Base-by-base conservation (phyloP, 768 basidiomycete genomes). In the Kondoa malvinella region DNA sequence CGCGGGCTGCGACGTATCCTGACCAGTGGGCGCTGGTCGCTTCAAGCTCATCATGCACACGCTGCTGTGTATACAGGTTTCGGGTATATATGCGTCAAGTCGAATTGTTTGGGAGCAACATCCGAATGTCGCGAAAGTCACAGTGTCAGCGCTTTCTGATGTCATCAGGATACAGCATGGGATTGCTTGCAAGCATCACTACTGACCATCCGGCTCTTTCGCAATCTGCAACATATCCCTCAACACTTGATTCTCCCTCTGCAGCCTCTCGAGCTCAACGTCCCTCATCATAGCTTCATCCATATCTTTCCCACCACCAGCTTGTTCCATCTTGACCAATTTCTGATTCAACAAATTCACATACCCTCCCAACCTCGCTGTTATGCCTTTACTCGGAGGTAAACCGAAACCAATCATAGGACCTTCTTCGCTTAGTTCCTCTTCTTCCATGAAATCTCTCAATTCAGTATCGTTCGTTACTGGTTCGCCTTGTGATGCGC, bases 201-300 rank as follows among this genome's bases (percentile, higher is more conserved):
- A 50, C 58, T 4, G 58, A 26, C 15, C 50, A 40, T 33, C 34
- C 31, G 56, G 65, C 14, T 56, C 34, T 21, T 56, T 34, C 12
- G 26, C n/a, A 57, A 97, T 90, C 21, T 83, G 84, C 59, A 99
- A 79, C 77, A 87, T 76, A 73, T 81, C 81, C 63, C 94, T 81
- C 63, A 99, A 78, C 67, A 84, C 81, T 57, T 83, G 82, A 75
- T 99, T 99, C 78, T 97, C 94, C 63, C 79, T 79, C 76, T 87
- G 86, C 57, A 99, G 78, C 62, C 92, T 82, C 12, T 81, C 74
- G 65, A 99, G 89, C 78, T 97, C 95, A 70, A 79, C 78, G 76
- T 97, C 94, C 69, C 95, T 83, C 76, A 90, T 88, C 68, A 86
- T 71, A 1, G 88, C 86, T 89, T 94, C 96, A 77, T 97, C 91